These are phyloP conservation scores for Chenopodium quinoa DNA, from an alignment of 148 eudicot genomes.

Conservation along the genomic window DNA sequence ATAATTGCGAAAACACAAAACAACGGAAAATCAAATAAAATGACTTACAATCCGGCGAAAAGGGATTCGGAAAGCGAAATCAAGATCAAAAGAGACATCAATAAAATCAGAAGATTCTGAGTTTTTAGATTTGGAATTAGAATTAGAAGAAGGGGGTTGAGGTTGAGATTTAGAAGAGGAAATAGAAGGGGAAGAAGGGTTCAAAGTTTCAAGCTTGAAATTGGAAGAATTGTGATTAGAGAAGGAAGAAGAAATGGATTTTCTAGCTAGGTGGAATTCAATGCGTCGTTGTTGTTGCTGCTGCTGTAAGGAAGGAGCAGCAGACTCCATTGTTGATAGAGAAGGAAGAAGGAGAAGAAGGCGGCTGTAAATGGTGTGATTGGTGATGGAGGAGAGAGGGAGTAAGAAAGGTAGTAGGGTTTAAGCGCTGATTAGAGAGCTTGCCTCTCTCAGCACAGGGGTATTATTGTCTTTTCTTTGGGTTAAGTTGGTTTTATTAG, in stretches of 20 bases:
- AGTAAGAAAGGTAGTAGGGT: too few relatives aligned
- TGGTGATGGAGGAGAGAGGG: neutral
- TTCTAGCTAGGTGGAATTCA: conserved; percentile 54
- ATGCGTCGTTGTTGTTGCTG: conserved; percentile 26
- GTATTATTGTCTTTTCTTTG: too few relatives aligned
- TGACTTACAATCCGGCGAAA: conserved; percentile 58
- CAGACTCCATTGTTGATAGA: neutral
- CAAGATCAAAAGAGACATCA: conserved; percentile 51
- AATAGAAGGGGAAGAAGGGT: conserved; percentile 33
- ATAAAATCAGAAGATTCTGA: conserved; percentile 36
- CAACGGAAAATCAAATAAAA: neutral
- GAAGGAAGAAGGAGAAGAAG: neutral
- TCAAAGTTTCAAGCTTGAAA: conserved; percentile 59
- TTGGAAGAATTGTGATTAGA: conserved; percentile 30
- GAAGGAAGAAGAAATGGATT: conserved; percentile 36
- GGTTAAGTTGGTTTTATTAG: too few relatives aligned
- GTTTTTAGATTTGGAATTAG: conserved; percentile 12
- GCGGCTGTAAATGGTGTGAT: too few relatives aligned
- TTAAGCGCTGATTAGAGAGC: too few relatives aligned
- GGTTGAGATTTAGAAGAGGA: neutral
- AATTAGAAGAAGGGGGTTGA: neutral
- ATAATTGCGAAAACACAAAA: neutral
- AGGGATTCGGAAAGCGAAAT: conserved; percentile 49
- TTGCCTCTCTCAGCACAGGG: too few relatives aligned
- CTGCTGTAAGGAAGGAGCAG: conserved; percentile 4